Percentiles rank a stretch among this genome's conserved stretches.
These are phyloP conservation scores for Dendrobium huoshanense DNA, from an alignment of 106 monocot species.

Conservation along the genomic window DNA sequence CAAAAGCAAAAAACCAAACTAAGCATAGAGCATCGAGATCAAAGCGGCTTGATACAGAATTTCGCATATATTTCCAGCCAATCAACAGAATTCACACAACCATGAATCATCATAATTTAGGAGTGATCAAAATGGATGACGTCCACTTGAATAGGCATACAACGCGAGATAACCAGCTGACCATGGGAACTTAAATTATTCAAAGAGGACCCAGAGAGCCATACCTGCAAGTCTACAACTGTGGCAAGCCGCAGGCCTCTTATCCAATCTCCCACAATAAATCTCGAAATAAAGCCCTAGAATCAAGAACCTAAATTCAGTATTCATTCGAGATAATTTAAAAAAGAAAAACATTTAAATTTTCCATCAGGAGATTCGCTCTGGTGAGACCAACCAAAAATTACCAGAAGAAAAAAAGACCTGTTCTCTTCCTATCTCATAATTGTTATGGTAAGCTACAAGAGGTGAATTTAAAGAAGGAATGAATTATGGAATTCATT, in stretches of 20 bases:
- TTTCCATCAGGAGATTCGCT: not conserved
- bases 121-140: not conserved
- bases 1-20: not conserved
- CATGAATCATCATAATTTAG: not conserved
- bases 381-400: not conserved
- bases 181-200: not conserved
- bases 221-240: not conserved
- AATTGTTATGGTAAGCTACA: not conserved
- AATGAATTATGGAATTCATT: not conserved
- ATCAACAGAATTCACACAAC: not conserved
- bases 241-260: not conserved
- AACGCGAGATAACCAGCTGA: not conserved
- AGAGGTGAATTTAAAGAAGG: not conserved
- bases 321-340: not conserved
- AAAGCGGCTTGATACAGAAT: not conserved
- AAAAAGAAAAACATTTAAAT: not conserved
- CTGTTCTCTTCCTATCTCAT: not conserved
- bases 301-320: not conserved
- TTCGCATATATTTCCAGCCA: not conserved
- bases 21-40: not conserved
- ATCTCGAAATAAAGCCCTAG: not conserved
- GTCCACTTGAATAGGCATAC: not conserved
- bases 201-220: not conserved
- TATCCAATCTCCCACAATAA: not conserved
- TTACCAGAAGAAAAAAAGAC: not conserved